Evolutionary conservation across 768 basidiomycete genomes (phyloP).

Genomic region (Cystofilobasidium ferigula): DNA sequence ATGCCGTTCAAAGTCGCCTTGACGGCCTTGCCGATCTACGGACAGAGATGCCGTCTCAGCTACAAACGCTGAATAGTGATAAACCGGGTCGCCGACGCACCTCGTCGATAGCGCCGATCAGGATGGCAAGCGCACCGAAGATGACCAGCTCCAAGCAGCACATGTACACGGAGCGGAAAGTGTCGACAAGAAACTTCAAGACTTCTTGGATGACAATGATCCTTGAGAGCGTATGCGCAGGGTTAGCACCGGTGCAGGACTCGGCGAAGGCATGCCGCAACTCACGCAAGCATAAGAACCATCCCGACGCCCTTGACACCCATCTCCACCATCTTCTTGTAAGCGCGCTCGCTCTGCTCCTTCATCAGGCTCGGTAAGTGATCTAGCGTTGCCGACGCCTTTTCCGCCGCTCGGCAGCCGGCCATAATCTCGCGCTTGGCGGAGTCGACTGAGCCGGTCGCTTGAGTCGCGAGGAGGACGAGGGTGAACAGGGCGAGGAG

Average conservation of each 20-base stretch:
- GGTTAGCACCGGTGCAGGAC: too few relatives aligned
- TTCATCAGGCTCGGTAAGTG: constrained; percentile 85
- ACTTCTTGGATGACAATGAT: constrained; percentile 63
- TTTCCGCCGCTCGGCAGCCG: constrained; percentile 74
- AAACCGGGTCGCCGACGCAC: constrained; percentile 44
- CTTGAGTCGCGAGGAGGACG: constrained; percentile 45
- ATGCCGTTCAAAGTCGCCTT: constrained; percentile 50
- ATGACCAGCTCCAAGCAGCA: constrained; percentile 88
- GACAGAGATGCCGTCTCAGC: too few relatives aligned
- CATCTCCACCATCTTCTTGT: constrained; percentile 65
- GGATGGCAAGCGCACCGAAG: constrained; percentile 61
- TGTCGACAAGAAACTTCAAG: constrained; percentile 41
- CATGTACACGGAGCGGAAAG: constrained; percentile 83
- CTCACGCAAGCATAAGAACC: constrained; percentile 45
- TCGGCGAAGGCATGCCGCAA: too few relatives aligned
- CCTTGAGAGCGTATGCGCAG: too few relatives aligned
- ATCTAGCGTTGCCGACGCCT: constrained; percentile 66
- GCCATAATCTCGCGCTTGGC: constrained; percentile 68
- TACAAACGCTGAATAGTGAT: too few relatives aligned
- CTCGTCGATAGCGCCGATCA: constrained; percentile 73
- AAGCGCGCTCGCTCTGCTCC: constrained; percentile 66
- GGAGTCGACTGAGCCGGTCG: constrained; percentile 45
- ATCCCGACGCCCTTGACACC: constrained; percentile 65
- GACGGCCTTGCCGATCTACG: constrained; percentile 69
- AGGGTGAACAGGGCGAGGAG: constrained; percentile 77